Base-by-base conservation (phyloP, 108 stramenopile species). In the Hondaea fermentalgiana region DNA sequence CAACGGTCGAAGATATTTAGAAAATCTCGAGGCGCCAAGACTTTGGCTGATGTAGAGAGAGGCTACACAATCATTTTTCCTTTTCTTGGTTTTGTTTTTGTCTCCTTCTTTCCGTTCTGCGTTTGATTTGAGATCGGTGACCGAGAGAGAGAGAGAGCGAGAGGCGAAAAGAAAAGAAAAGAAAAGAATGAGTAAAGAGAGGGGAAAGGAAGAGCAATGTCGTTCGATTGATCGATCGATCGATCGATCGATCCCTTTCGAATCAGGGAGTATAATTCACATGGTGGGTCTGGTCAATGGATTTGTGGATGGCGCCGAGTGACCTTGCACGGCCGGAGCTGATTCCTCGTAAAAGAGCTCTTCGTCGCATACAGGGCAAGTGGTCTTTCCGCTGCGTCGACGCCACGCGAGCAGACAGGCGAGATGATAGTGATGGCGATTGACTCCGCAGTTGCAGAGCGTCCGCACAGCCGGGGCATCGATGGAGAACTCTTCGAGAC, bases 331-430 rank as follows among this genome's bases (percentile, higher is more conserved):
- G 25, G 64, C 64, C 2, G 42, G 43, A 43, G 43, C 25, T 12
- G 44, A 43, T 6, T 83, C 76, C 23, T 83, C 76, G 76, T 21
- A 83, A 23, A 83, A 83, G 76, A 83, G 76, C 76, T 83, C 76
- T 28, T 83, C 49, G 28, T 83, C 76, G 51, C 76, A 83, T 8
- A 83, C 76, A 19, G 76, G 76, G 51, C 76, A 83, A 45, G 76
- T 53, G 1, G 76, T 83, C 4, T 83, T 83, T 16, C 76, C 76
- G 76, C 76, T 83, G 17, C 76, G 45, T 12, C 25, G 51, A 6
- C 76, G 45, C 76, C 76, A 83, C 12, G 49, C 12, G 23, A 83
- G 51, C 12, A 83, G 51, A 45, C 76, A 83, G 49, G 17, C 28
- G 45, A 83, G 76, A 35, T 83, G 76, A 23, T 83, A 83, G 4